Percentiles rank a stretch among this genome's conserved stretches.
Evolutionary conservation across 306 rosid genomes (phyloP).

Genomic region (Leucaena leucocephala): DNA sequence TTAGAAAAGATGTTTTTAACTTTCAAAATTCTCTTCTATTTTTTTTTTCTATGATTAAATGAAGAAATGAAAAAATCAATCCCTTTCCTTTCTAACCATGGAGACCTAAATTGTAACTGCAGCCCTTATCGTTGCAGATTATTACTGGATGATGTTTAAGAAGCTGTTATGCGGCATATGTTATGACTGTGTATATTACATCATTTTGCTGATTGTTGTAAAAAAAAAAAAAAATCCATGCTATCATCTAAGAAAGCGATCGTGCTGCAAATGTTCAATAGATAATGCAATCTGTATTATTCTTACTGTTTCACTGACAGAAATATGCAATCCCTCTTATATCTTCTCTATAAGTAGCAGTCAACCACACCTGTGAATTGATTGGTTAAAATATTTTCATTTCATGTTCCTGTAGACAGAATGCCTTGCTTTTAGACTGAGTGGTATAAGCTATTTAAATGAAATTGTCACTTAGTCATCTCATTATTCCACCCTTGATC

Average conservation of each 20-base stretch:
- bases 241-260: slow-evolving; percentile 1
- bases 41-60: background rate
- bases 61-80: background rate
- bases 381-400: slow-evolving; percentile 23
- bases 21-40: background rate
- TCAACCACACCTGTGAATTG: slow-evolving; percentile 12
- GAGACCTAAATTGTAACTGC: background rate
- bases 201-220: background rate
- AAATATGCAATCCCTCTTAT: background rate
- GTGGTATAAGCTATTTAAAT: slow-evolving; percentile 18
- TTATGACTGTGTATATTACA: background rate
- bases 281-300: slow-evolving; percentile 6
- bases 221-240: background rate
- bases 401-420: slow-evolving; percentile 11
- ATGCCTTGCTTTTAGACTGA: background rate
- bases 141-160: background rate
- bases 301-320: slow-evolving; percentile 21
- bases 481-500: slow-evolving; percentile 10
- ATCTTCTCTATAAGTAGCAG: background rate
- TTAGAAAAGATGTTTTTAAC: background rate
- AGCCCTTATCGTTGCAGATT: background rate
- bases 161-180: background rate
- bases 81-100: background rate
- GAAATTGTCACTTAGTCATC: background rate
- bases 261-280: slow-evolving; percentile 4